phyloP scores from a whole-genome alignment of 140 eudicot genomes.

The Oenanthe javanica region DNA sequence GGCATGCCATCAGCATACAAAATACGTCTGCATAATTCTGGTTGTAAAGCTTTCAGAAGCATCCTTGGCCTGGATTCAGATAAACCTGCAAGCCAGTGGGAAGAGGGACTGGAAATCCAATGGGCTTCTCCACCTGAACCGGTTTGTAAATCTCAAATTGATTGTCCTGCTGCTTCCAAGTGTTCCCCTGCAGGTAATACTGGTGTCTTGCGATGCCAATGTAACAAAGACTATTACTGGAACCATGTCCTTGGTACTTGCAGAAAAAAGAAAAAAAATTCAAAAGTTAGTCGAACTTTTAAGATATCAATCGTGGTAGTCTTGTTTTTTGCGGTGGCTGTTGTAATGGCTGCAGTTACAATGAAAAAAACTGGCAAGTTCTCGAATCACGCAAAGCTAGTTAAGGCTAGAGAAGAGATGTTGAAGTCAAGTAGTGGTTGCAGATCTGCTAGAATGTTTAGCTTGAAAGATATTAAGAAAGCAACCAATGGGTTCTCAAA shows the following conservation, averaged over 20 bases:
- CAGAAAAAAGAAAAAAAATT: slow-evolving; percentile 18
- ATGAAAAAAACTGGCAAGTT: slow-evolving; percentile 20
- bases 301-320: slow-evolving; percentile 35
- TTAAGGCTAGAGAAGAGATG: slow-evolving; percentile 50
- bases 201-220: slow-evolving; percentile 44
- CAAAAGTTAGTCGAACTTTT: slow-evolving; percentile 18
- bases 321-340: slow-evolving; percentile 23
- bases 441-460: slow-evolving; percentile 42
- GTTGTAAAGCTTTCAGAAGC: slow-evolving; percentile 54
- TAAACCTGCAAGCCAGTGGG: slow-evolving; percentile 43
- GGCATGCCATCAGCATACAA: slow-evolving; percentile 60
- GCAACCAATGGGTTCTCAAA: slow-evolving; percentile 46
- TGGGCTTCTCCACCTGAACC: slow-evolving; percentile 58
- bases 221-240: slow-evolving; percentile 40
- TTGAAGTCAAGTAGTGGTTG: slow-evolving; percentile 38
- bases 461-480: slow-evolving; percentile 42
- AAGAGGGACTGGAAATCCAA: slow-evolving; percentile 54
- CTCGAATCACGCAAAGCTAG: slow-evolving; percentile 27
- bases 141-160: slow-evolving; percentile 33
- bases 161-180: slow-evolving; percentile 42
- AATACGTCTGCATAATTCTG: slow-evolving; percentile 44
- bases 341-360: slow-evolving; percentile 23
- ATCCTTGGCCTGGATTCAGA: slow-evolving; percentile 33
- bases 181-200: slow-evolving; percentile 29
- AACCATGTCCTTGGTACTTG: slow-evolving; percentile 37